Conservation (phyloP, 306 rosid species). For the Castanea sativa region DNA sequence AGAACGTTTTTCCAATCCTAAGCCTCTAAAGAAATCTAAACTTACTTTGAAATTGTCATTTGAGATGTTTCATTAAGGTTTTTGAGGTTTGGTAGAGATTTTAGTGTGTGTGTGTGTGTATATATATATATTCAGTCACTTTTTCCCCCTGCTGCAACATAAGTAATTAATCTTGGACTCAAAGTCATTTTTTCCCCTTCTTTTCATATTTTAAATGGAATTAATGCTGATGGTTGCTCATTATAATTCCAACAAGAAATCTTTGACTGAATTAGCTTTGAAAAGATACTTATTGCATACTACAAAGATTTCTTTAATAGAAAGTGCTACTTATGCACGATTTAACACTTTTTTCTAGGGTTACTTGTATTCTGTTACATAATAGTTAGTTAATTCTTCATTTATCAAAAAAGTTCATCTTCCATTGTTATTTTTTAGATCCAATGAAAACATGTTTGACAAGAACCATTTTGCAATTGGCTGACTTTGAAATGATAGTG, state of each 20-base stretch:
- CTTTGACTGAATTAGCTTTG: too few species aligned
- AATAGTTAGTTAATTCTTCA: background rate
- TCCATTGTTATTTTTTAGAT: background rate
- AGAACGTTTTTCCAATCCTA: background rate
- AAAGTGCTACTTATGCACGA: background rate
- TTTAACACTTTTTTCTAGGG: background rate
- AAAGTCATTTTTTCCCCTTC: too few species aligned
- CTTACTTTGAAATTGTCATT: background rate
- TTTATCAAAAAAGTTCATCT: background rate
- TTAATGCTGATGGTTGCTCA: too few species aligned
- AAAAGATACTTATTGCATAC: too few species aligned
- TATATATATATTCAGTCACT: background rate
- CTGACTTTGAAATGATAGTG: background rate
- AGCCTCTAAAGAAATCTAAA: background rate
- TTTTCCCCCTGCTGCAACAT: too few species aligned
- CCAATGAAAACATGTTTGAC: background rate
- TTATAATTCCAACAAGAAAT: too few species aligned
- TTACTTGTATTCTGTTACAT: background rate
- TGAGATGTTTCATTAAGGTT: background rate
- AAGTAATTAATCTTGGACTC: too few species aligned
- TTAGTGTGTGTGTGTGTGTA: background rate
- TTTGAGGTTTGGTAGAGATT: background rate
- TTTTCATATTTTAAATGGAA: too few species aligned
- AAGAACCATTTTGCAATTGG: background rate
- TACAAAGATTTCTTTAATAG: background rate